Percentiles rank a stretch among this genome's conserved stretches.
Evolutionary conservation across 805 yeast species (phyloP).

Genomic region (Vanderwaltozyma polyspora): DNA sequence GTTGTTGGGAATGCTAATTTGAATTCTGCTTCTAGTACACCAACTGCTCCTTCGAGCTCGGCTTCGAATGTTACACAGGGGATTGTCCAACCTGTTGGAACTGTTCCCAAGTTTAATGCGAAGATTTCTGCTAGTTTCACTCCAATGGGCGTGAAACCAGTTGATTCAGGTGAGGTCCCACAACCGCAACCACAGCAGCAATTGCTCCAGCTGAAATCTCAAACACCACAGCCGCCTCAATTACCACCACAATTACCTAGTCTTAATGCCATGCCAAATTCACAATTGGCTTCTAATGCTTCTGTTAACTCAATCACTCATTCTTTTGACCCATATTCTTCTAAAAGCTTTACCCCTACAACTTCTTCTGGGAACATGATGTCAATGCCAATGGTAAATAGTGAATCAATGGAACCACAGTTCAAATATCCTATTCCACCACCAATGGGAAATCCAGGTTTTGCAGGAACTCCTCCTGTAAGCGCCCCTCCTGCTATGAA

Average conservation of each 20-base stretch:
- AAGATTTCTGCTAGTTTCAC: slow-evolving; percentile 45
- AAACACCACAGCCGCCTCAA: background rate
- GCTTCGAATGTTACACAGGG: background rate
- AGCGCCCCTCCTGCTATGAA: slow-evolving; percentile 2
- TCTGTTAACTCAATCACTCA: slow-evolving; percentile 11
- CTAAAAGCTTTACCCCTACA: slow-evolving; percentile 22
- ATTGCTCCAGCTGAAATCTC: background rate
- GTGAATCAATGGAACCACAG: slow-evolving; percentile 1
- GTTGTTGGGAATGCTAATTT: background rate
- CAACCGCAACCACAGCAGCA: background rate
- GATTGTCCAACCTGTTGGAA: slow-evolving; percentile 4
- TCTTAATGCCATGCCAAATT: background rate
- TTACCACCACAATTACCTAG: background rate
- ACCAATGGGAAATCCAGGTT: slow-evolving; percentile 1
- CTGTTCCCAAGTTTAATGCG: slow-evolving; percentile 36
- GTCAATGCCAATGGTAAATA: background rate
- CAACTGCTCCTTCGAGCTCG: background rate
- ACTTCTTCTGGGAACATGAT: slow-evolving; percentile 17
- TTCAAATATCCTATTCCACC: background rate
- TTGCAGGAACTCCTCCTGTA: slow-evolving; percentile 1
- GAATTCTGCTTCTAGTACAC: background rate
- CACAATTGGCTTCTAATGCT: slow-evolving; percentile 3
- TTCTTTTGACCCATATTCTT: slow-evolving; percentile 24
- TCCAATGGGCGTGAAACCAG: slow-evolving; percentile 26
- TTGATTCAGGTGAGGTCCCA: background rate